These are phyloP conservation scores for Debaryomyces udenii DNA, from an alignment of 1,139 yeast genomes.

Conservation along the genomic window DNA sequence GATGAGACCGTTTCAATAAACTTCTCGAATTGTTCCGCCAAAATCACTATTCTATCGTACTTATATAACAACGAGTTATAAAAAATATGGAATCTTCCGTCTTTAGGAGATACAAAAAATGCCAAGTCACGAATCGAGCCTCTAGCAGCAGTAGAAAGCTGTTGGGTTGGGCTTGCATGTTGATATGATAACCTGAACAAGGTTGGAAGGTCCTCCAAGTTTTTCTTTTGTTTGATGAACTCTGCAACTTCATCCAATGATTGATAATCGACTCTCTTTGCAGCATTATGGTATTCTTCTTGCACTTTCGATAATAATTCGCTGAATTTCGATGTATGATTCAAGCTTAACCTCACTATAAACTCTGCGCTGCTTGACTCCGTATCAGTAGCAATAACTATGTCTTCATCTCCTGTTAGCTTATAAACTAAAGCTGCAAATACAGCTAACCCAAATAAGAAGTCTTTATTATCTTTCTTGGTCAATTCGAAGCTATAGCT, in stretches of 20 bases:
- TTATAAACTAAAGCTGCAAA: constrained; percentile 75
- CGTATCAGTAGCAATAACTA: constrained; percentile 74
- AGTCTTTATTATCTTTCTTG: constrained; percentile 29
- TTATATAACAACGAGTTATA: constrained; percentile 81
- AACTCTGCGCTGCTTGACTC: constrained; percentile 45
- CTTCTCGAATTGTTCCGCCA: constrained; percentile 73
- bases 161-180: constrained; percentile 44
- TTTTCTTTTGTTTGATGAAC: constrained; percentile 50
- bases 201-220: constrained; percentile 60
- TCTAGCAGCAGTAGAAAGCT: constrained; percentile 48
- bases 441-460: constrained; percentile 63
- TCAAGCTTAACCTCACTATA: constrained; percentile 63
- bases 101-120: constrained; percentile 42
- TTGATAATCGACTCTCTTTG: constrained; percentile 38
- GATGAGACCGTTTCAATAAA: constrained; percentile 40
- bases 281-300: constrained; percentile 43
- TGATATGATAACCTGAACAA: constrained; percentile 68
- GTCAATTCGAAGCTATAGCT: constrained; percentile 44
- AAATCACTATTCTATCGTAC: constrained; percentile 63
- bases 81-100: constrained; percentile 42
- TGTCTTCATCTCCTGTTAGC: constrained; percentile 92
- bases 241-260: constrained; percentile 62
- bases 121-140: constrained; percentile 70
- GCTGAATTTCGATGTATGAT: constrained; percentile 55
- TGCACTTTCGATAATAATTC: constrained; percentile 53